Evolutionary conservation across 2,329 filamentous ascomycete genomes (phyloP).

Genomic region (Helotiales sp.): DNA sequence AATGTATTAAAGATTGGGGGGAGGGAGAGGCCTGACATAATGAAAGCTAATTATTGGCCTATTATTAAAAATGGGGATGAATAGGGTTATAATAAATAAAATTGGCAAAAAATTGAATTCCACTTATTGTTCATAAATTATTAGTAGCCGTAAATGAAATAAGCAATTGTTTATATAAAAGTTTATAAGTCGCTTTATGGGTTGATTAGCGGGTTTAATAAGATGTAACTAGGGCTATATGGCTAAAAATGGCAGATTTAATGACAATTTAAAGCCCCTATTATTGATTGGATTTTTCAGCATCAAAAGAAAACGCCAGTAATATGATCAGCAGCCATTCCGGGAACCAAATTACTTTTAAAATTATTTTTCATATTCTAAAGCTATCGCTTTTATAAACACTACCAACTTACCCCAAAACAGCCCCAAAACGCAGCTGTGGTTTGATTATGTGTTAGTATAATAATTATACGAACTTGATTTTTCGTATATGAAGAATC

Average conservation of each 20-base stretch:
- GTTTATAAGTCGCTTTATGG: too few relatives aligned
- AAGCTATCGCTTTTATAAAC: too few relatives aligned
- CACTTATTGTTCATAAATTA: too few relatives aligned
- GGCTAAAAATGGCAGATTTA: not conserved
- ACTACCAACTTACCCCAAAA: not conserved
- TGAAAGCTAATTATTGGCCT: not conserved
- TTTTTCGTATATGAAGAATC: too few relatives aligned
- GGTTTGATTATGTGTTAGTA: not conserved
- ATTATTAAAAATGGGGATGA: not conserved
- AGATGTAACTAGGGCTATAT: not conserved
- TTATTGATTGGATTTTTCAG: not conserved
- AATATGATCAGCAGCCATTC: slow-evolving; percentile 2
- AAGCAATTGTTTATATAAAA: too few relatives aligned
- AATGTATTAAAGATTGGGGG: not conserved
- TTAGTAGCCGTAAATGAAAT: too few relatives aligned
- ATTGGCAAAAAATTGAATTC: not conserved
- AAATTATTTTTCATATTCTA: not conserved
- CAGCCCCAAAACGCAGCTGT: not conserved
- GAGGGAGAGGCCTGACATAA: not conserved
- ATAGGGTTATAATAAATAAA: not conserved
- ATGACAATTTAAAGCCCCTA: not conserved
- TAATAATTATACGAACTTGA: too few relatives aligned
- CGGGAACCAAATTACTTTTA: not conserved
- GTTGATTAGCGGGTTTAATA: not conserved
- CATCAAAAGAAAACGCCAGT: not conserved